phyloP scores from a whole-genome alignment of 768 basidiomycete genomes.

The Calvatia gigantea region DNA sequence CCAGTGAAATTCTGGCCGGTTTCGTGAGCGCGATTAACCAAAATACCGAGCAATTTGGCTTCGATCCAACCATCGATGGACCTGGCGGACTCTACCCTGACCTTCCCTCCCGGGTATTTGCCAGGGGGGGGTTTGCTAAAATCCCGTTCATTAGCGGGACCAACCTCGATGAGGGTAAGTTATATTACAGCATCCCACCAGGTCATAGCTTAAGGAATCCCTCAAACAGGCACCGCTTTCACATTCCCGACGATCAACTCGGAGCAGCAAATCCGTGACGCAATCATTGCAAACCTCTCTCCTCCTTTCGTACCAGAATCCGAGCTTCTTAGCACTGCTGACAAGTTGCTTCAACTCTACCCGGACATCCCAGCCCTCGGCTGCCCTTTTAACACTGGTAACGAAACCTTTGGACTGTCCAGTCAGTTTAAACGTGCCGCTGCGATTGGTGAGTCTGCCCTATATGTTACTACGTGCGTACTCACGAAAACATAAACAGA shows the following conservation, averaged over 20 bases:
- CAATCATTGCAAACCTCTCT: slow-evolving; percentile 23
- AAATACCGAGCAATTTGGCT: slow-evolving; percentile 21
- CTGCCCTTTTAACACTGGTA: slow-evolving; percentile 43
- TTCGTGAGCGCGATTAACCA: slow-evolving; percentile 16
- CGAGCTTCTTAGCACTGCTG: slow-evolving; percentile 18
- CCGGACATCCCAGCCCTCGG: slow-evolving; percentile 39
- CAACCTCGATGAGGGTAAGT: slow-evolving; percentile 41
- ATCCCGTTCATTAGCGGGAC: slow-evolving; percentile 45
- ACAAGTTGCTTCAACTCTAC: slow-evolving; percentile 33
- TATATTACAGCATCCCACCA: not conserved
- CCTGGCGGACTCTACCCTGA: slow-evolving; percentile 36
- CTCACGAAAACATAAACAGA: slow-evolving; percentile 14
- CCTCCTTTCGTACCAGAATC: slow-evolving; percentile 23
- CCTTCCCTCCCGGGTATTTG: slow-evolving; percentile 29
- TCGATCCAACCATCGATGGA: slow-evolving; percentile 39
- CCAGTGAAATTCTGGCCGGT: slow-evolving; percentile 21
- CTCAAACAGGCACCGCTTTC: slow-evolving; percentile 32
- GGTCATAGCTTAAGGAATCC: not conserved
- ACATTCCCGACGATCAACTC: slow-evolving; percentile 22
- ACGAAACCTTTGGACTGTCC: slow-evolving; percentile 38
- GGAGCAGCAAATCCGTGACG: slow-evolving; percentile 21
- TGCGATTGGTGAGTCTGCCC: slow-evolving; percentile 24
- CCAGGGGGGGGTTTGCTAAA: slow-evolving; percentile 23
- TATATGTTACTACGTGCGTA: not conserved
- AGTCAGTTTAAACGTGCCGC: slow-evolving; percentile 29